Evolutionary conservation across 2,329 filamentous ascomycete genomes (phyloP), one percentile per base, ranked within the genome.

Genomic region (Cytospora mali): DNA sequence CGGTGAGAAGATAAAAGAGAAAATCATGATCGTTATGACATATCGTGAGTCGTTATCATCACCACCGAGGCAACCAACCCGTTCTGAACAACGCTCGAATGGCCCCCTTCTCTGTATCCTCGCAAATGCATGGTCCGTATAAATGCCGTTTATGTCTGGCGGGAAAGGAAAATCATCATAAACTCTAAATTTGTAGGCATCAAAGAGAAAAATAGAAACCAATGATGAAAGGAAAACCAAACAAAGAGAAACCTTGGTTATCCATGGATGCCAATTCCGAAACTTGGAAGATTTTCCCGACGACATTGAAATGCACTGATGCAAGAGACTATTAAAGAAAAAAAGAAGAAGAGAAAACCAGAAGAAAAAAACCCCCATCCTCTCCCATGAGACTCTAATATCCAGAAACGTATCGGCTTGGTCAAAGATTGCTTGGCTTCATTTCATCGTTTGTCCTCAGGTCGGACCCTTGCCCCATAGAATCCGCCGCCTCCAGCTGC

Each of bases 381-480:
- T 7, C n/a, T 10, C 6, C 42, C 7, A 46, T 4, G n/a, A n/a
- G 6, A 10, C 1, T 18, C 13, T 3, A 18, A 6, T 4, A 42
- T 23, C 3, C 7, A 23, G n/a, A 46, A 18, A 46, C 10, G n/a
- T 46, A 13, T 21, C 14, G 10, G 23, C 42, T 46, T n/a, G 9
- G 3, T 10, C 23, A 11, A 29, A 23, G 6, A 42, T 9, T 7
- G 6, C 50, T 23, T 21, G 14, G 18, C 1, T 27, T 33, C 11
- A n/a, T 27, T n/a, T 64, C 70, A 80, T 68, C 80, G 77, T 71
- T 81, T 79, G 67, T 85, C 80, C 67, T 83, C 79, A 23, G 81
- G 76, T 18, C 80, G 79, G 28, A 85, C 83, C 29, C 78, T 83
- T 48, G 80, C 78, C 29, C 82, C 84, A 66, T 85, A 86, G 71